phyloP scores from a whole-genome alignment of 1,284 basidiomycete genomes.

The Marasmius sp. region DNA sequence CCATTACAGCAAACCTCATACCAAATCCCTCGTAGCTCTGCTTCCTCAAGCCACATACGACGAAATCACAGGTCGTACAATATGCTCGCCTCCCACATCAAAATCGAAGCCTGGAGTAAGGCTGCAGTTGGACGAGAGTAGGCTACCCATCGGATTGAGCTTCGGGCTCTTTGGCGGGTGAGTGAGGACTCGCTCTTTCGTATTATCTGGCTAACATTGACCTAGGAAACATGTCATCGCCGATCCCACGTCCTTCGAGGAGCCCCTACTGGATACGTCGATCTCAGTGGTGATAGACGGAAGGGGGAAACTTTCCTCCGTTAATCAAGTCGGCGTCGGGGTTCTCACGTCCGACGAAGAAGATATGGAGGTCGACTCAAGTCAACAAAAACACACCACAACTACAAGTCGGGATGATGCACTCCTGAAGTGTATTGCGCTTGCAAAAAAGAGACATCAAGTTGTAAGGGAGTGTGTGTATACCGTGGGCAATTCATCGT shows the following conservation, averaged over 20 bases:
- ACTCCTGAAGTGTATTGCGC: slow-evolving; percentile 44
- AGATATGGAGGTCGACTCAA: slow-evolving; percentile 25
- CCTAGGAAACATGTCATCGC: slow-evolving; percentile 66
- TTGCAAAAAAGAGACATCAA: slow-evolving; percentile 40
- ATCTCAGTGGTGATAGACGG: slow-evolving; percentile 68
- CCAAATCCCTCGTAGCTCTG: slow-evolving; percentile 45
- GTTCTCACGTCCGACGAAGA: slow-evolving; percentile 23
- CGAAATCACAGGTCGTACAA: slow-evolving; percentile 64
- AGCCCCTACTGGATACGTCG: slow-evolving; percentile 75
- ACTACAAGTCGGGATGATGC: slow-evolving; percentile 28
- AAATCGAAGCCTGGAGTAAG: slow-evolving; percentile 45
- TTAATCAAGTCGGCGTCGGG: slow-evolving; percentile 54
- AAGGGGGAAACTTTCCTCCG: slow-evolving; percentile 49
- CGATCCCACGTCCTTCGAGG: slow-evolving; percentile 90
- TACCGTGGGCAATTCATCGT: background rate
- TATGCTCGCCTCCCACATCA: slow-evolving; percentile 59
- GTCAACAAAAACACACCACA: slow-evolving; percentile 6
- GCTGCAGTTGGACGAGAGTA: slow-evolving; percentile 4
- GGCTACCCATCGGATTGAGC: slow-evolving; percentile 57
- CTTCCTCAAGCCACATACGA: slow-evolving; percentile 77
- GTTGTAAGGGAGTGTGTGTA: slow-evolving; percentile 27
- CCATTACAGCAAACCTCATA: background rate
- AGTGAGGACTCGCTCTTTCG: slow-evolving; percentile 24
- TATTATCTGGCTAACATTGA: background rate
- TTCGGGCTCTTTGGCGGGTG: slow-evolving; percentile 86